phyloP scores from a whole-genome alignment of 257 asterid species.

The Verbena officinalis region DNA sequence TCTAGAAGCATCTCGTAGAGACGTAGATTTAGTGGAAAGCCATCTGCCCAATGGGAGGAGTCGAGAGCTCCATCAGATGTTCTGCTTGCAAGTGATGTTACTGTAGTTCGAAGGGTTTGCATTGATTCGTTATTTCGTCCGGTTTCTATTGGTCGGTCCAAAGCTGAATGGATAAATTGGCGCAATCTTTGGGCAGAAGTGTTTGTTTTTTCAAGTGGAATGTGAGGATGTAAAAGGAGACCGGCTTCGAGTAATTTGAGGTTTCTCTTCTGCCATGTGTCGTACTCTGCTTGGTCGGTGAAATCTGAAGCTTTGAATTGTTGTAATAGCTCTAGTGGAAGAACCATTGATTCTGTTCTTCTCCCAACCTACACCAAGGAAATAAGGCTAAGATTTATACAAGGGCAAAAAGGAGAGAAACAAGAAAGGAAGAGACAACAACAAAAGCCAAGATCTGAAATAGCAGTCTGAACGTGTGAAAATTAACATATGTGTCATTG shows the following conservation, averaged over 20 bases:
- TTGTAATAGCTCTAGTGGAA: conserved; percentile 94
- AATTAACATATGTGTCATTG: conserved; percentile 25
- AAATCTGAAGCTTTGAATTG: conserved; percentile 97
- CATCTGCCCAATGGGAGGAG: conserved; percentile 97
- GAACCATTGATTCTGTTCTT: conserved; percentile 73
- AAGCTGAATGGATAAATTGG: conserved; percentile 77
- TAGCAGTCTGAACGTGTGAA: conserved; percentile 16
- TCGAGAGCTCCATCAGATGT: conserved; percentile 85
- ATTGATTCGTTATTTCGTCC: conserved; percentile 93
- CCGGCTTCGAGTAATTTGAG: conserved; percentile 91
- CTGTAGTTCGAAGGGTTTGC: conserved; percentile 96
- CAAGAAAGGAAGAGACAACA: conserved; percentile 10
- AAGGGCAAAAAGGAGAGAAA: conserved; percentile 1
- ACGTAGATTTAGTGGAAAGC: conserved; percentile 86
- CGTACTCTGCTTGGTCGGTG: conserved; percentile 78
- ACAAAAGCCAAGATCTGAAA: conserved; percentile 15
- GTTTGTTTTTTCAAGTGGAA: conserved; percentile 74
- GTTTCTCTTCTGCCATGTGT: conserved; percentile 96
- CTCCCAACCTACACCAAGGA: conserved; percentile 69
- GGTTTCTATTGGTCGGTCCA: conserved; percentile 93
- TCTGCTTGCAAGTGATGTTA: conserved; percentile 75
- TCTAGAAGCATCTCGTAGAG: conserved; percentile 92
- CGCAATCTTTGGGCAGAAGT: conserved; percentile 75
- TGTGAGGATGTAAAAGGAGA: conserved; percentile 83
- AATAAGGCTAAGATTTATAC: background rate